Evolutionary conservation across 176 grass and related monocot genomes (phyloP), one percentile per base, ranked within the genome.

Genomic region (Paspalum notatum): DNA sequence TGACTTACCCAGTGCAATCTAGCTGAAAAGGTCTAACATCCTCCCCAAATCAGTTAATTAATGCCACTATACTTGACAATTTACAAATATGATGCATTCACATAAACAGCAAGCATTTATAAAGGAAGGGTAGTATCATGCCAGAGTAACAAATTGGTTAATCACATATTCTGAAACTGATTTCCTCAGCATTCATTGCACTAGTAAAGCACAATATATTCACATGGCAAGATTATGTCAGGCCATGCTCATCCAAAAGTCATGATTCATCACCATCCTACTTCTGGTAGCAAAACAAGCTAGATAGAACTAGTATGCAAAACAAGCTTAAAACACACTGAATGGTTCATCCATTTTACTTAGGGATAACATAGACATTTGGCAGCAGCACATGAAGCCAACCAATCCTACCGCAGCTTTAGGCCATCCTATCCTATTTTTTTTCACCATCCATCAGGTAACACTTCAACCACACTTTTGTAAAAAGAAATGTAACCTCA

Each of bases 401-500:
- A 74, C 63, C 25, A 82, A 59, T 77, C 64, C 4, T 32, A 26
- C 37, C 47, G n/a, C 14, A 76, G 38, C 32, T 72, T 56, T 44
- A 67, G 42, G 32, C 8, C n/a, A 32, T 71, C 40, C 59, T 67
- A 49, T 81, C 40, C 60, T 73, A 74, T 44, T 82, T 84, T 82
- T 84, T 85, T 90, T 75, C 68, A 86, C 43, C 74, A 55, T 40
- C 32, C 74, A 55, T 24, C 78, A 68, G 43, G 45, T 78, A 68
- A 62, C 56, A 68, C 73, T 86, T 86, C 68, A 82, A 74, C 66
- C 66, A 42, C 14, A 68, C 83, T 74, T 90, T 68, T 16, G 60
- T 50, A 82, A 83, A 82, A 51, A 90, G 52, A 88, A 67, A 75
- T 72, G 74, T 61, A 82, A 47, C 50, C 59, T 78, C 80, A 82